A percentile compares a stretch with the other conserved stretches of the same genome.
These are phyloP conservation scores for Periconia digitata DNA, from an alignment of 2,329 filamentous ascomycete species.

Conservation along the genomic window DNA sequence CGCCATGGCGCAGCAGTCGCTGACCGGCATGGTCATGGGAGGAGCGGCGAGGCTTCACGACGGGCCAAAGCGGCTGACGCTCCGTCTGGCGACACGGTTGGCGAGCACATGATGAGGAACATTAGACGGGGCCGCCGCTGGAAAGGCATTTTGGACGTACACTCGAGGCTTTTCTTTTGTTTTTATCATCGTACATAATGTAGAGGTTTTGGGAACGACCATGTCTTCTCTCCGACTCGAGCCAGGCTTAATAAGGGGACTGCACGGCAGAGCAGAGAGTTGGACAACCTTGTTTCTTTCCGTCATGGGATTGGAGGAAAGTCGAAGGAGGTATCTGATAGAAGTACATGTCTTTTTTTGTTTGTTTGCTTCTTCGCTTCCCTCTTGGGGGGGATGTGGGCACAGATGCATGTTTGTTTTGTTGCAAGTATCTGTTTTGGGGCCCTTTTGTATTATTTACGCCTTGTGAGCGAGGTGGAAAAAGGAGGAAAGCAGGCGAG, in stretches of 20 bases:
- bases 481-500: too few species aligned
- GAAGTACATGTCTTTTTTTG: constrained; percentile 34
- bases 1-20: background rate
- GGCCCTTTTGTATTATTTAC: too few species aligned
- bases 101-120: constrained; percentile 41
- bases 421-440: too few species aligned
- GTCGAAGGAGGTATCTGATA: constrained; percentile 29
- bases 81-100: constrained; percentile 1
- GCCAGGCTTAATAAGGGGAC: too few species aligned
- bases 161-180: constrained; percentile 34
- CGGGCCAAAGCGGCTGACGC: background rate
- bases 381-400: too few species aligned
- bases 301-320: background rate
- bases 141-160: constrained; percentile 39
- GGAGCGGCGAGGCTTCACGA: background rate
- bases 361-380: background rate
- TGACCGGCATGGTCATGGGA: background rate
- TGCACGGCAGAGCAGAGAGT: too few species aligned
- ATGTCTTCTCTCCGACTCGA: too few species aligned
- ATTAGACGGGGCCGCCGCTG: constrained; percentile 33
- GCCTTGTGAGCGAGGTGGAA: too few species aligned
- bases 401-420: too few species aligned
- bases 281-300: too few species aligned
- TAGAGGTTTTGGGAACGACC: constrained; percentile 34
- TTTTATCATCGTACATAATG: constrained; percentile 41